Conservation (phyloP, 345 rosid species). For the Excoecaria cochinchinensis region DNA sequence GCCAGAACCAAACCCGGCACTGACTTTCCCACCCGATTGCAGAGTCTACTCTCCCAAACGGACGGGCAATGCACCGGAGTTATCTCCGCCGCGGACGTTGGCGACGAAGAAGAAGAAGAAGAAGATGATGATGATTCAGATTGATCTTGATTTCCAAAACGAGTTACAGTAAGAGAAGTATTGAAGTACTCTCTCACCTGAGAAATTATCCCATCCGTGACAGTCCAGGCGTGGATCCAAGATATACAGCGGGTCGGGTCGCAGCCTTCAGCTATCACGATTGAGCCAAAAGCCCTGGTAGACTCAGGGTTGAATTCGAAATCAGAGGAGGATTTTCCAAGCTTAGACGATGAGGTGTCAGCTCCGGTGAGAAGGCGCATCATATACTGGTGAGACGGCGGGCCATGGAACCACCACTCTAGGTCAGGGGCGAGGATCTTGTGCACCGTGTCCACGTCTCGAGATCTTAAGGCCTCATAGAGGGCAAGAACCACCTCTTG, state of each 20-base stretch:
- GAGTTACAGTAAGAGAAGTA: slow-evolving; percentile 86
- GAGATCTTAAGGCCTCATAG: slow-evolving; percentile 75
- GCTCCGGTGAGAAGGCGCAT: slow-evolving; percentile 93
- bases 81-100: slow-evolving; percentile 41
- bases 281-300: slow-evolving; percentile 56
- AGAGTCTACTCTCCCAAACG: slow-evolving; percentile 85
- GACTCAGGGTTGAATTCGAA: slow-evolving; percentile 54
- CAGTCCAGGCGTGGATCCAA: slow-evolving; percentile 99
- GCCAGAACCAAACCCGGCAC: slow-evolving; percentile 95
- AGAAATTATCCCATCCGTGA: slow-evolving; percentile 84
- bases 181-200: slow-evolving; percentile 93
- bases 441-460: slow-evolving; percentile 77
- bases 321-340: background rate
- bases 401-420: slow-evolving; percentile 99
- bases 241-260: slow-evolving; percentile 51
- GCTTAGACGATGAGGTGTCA: slow-evolving; percentile 14
- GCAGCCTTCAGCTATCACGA: slow-evolving; percentile 86
- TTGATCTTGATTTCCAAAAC: slow-evolving; percentile 44
- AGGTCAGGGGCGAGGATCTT: slow-evolving; percentile 79
- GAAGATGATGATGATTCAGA: background rate
- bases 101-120: slow-evolving; percentile 7
- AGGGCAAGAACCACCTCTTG: slow-evolving; percentile 78
- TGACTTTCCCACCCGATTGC: slow-evolving; percentile 71
- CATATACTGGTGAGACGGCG: slow-evolving; percentile 94
- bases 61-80: slow-evolving; percentile 52